Evolutionary conservation across 2,329 filamentous ascomycete species (phyloP).

Genomic region (Aspergillus sp.): DNA sequence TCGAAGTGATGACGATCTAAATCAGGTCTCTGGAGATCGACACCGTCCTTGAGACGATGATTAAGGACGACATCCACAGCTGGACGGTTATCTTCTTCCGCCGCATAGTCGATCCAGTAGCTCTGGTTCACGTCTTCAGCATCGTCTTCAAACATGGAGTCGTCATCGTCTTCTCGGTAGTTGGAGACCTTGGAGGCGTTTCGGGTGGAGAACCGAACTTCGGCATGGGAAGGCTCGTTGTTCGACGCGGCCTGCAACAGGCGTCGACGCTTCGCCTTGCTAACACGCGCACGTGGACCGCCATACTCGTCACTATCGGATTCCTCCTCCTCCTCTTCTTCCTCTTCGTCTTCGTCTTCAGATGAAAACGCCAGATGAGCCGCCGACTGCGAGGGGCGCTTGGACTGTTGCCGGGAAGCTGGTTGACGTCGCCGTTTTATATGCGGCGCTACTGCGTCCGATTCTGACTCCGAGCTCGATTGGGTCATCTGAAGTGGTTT

Average conservation of each 20-base stretch:
- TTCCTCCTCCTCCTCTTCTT: slow-evolving; percentile 32
- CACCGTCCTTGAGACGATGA: slow-evolving; percentile 66
- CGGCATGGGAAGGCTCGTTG: slow-evolving; percentile 58
- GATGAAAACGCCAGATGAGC: slow-evolving; percentile 55
- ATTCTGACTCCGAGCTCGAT: slow-evolving; percentile 58
- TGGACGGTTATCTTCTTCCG: slow-evolving; percentile 70
- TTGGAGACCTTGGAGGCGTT: slow-evolving; percentile 67
- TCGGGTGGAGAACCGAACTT: slow-evolving; percentile 86
- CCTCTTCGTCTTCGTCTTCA: not conserved
- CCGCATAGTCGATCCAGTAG: slow-evolving; percentile 57
- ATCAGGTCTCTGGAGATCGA: slow-evolving; percentile 33
- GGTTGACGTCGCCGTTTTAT: slow-evolving; percentile 44
- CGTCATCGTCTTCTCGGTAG: slow-evolving; percentile 60
- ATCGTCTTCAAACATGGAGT: slow-evolving; percentile 48
- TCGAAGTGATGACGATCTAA: slow-evolving; percentile 65
- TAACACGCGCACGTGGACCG: slow-evolving; percentile 59
- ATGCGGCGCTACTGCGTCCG: slow-evolving; percentile 54
- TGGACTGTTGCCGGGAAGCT: slow-evolving; percentile 45
- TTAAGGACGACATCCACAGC: slow-evolving; percentile 88
- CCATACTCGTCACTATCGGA: slow-evolving; percentile 64
- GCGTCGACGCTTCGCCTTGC: slow-evolving; percentile 68
- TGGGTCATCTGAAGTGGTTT: slow-evolving; percentile 56
- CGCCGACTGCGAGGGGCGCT: slow-evolving; percentile 38
- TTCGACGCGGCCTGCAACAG: slow-evolving; percentile 58
- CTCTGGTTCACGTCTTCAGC: slow-evolving; percentile 57